Base-by-base conservation (phyloP, 345 rosid species). In the Gossypium mustelinum region DNA sequence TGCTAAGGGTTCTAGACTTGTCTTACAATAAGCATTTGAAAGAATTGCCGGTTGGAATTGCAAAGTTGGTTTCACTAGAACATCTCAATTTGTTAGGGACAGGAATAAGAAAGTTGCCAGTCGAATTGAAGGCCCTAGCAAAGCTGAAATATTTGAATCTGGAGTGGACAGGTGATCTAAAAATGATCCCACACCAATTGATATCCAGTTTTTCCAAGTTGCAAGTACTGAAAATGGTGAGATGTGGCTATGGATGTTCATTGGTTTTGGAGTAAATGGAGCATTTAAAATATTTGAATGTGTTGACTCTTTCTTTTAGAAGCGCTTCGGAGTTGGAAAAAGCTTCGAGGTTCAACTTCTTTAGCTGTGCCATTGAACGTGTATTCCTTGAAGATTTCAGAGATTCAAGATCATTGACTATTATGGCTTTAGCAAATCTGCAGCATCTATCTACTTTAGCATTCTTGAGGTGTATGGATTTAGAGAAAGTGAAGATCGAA, bases 1-100 rank as follows among this genome's bases (percentile, higher is more conserved):
- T 10, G 17, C 64, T 59, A 9, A 24, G 41, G 41, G 64, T 59
- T 59, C 12, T 59, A 0, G 41, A 25, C 17, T 59, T 59, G 17
- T 51, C n/a, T 0, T 0, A 0, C 0, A 47, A 47, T 12, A 0
- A 0, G 3, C 0, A 2, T 0, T n/a, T 18, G 25, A 0, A 17
- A 55, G 59, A n/a, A 55, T 8, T 55, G 24, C 11, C 59, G 0
- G 25, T 18, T 0, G 24, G 24, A 18, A 55, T 55, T n/a, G 11
- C 4, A n/a, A 55, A 18, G 10, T 55, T 55, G 59, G 59, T 55
- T n/a, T 18, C 22, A 2, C 59, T 55, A 55, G 59, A 18, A 55
- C 11, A 55, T 55, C 59, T 55, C 59, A 2, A 55, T 18, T 0
- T 55, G 24, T 51, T 9, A 51, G 0, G 0, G 0, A 55, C 59